A percentile compares a stretch with the other conserved stretches of the same genome.
Evolutionary conservation across 768 basidiomycete genomes (phyloP).

Genomic region (Mycena leptocephala): DNA sequence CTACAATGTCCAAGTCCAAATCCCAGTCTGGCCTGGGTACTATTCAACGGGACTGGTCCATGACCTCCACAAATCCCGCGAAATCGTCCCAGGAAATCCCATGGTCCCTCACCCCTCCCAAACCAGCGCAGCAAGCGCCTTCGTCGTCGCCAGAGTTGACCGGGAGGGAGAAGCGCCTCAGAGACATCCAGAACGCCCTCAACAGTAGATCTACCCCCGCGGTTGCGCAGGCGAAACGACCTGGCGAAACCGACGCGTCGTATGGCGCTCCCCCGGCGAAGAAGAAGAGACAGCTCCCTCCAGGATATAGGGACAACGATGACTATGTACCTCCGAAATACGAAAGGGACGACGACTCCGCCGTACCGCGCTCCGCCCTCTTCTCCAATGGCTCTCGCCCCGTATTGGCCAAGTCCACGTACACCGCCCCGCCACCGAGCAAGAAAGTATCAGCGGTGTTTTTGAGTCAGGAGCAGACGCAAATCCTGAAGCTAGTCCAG

Average conservation of each 20-base stretch:
- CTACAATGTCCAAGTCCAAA: slow-evolving; percentile 51
- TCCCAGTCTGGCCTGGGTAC: slow-evolving; percentile 74
- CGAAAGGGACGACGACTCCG: slow-evolving; percentile 45
- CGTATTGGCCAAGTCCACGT: slow-evolving; percentile 22
- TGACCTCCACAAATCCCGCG: slow-evolving; percentile 44
- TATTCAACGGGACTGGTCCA: slow-evolving; percentile 77
- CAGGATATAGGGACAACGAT: slow-evolving; percentile 60
- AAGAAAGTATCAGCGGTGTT: slow-evolving; percentile 64
- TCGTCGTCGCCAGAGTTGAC: slow-evolving; percentile 43
- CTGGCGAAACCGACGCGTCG: slow-evolving; percentile 46
- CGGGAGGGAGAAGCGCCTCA: slow-evolving; percentile 61
- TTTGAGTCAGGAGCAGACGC: slow-evolving; percentile 89
- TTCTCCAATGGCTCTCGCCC: slow-evolving; percentile 36
- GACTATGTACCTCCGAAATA: slow-evolving; percentile 7
- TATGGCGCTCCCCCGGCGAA: slow-evolving; percentile 55
- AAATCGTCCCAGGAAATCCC: slow-evolving; percentile 61
- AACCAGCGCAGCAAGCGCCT: slow-evolving; percentile 17
- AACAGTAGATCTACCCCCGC: slow-evolving; percentile 37
- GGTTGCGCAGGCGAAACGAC: slow-evolving; percentile 50
- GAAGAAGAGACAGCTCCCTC: slow-evolving; percentile 72
- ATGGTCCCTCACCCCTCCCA: slow-evolving; percentile 59
- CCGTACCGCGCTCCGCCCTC: slow-evolving; percentile 34
- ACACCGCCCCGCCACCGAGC: slow-evolving; percentile 32
- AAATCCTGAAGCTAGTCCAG: slow-evolving; percentile 86
- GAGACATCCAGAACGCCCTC: slow-evolving; percentile 74